Conservation (phyloP, 208 protist species). For the Trypanosoma theileri region DNA sequence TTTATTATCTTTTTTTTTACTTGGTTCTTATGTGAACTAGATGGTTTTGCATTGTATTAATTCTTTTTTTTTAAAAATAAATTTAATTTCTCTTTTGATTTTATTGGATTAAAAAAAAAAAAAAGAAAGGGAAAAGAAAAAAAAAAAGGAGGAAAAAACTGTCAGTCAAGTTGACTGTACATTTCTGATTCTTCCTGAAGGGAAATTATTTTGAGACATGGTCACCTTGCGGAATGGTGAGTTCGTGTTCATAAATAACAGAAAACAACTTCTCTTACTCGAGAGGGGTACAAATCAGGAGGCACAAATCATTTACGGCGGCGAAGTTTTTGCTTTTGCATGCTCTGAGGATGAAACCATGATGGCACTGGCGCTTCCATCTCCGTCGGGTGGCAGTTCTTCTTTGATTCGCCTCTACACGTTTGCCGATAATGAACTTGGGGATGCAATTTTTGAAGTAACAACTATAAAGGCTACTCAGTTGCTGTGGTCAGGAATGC, state of each 20-base stretch:
- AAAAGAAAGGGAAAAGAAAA: neutral
- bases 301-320: slow-evolving; percentile 38
- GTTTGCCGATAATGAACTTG: slow-evolving; percentile 41
- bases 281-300: slow-evolving; percentile 18
- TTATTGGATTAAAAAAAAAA: neutral
- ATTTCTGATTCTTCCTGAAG: slow-evolving; percentile 8
- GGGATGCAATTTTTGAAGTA: slow-evolving; percentile 53
- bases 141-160: neutral
- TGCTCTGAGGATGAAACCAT: slow-evolving; percentile 28
- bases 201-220: slow-evolving; percentile 12
- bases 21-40: slow-evolving; percentile 1
- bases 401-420: slow-evolving; percentile 38
- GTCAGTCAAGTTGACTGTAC: neutral
- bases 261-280: slow-evolving; percentile 19
- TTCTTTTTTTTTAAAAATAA: slow-evolving; percentile 7
- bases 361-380: slow-evolving; percentile 30
- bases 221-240: slow-evolving; percentile 21
- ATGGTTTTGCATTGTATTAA: neutral
- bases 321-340: slow-evolving; percentile 35
- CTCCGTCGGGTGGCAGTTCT: neutral
- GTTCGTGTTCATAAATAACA: slow-evolving; percentile 19
- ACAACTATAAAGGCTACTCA: slow-evolving; percentile 27
- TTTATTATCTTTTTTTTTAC: slow-evolving; percentile 11
- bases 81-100: slow-evolving; percentile 6
- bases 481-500: slow-evolving; percentile 52